A percentile compares a stretch with the other conserved stretches of the same genome.
phyloP scores from a whole-genome alignment of 2,329 filamentous ascomycete species.

The Scedosporium aurantiacum region DNA sequence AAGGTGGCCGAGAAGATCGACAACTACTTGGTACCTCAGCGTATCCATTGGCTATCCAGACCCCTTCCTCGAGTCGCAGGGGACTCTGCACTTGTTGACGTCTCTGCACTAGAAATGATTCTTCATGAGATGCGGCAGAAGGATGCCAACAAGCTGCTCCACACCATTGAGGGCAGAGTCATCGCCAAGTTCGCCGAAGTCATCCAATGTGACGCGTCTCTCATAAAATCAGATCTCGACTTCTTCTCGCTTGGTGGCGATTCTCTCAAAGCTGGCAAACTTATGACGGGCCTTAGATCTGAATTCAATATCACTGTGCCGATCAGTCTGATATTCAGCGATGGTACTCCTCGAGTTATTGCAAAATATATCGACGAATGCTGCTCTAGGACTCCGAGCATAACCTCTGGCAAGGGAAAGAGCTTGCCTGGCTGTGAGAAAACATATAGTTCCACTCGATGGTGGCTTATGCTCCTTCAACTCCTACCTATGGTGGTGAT shows the following conservation, averaged over 20 bases:
- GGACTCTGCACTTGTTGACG: conserved; percentile 20
- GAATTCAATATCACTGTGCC: conserved; percentile 37
- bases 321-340: conserved; percentile 39
- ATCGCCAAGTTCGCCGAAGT: conserved; percentile 31
- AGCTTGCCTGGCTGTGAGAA: conserved; percentile 23
- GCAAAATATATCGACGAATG: conserved; percentile 25
- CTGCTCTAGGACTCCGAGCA: conserved; percentile 6
- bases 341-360: conserved; percentile 31
- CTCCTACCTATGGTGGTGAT: conserved; percentile 37
- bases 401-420: conserved; percentile 7
- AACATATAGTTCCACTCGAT: conserved; percentile 37
- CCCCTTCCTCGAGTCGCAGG: conserved; percentile 21
- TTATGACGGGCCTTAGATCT: conserved; percentile 38
- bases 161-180: conserved; percentile 25
- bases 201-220: conserved; percentile 25
- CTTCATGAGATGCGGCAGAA: conserved; percentile 16
- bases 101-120: conserved; percentile 21
- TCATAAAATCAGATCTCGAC: conserved; percentile 30
- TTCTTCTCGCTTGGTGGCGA: conserved; percentile 44
- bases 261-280: conserved; percentile 39
- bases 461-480: conserved; percentile 36
- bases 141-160: conserved; percentile 14
- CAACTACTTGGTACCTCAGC: conserved; percentile 27
- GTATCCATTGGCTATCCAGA: conserved; percentile 20
- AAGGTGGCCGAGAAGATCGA: conserved; percentile 11